Evolutionary conservation across 306 rosid species (phyloP), one percentile per base, ranked within the genome.

Genomic region (Delonix regia): DNA sequence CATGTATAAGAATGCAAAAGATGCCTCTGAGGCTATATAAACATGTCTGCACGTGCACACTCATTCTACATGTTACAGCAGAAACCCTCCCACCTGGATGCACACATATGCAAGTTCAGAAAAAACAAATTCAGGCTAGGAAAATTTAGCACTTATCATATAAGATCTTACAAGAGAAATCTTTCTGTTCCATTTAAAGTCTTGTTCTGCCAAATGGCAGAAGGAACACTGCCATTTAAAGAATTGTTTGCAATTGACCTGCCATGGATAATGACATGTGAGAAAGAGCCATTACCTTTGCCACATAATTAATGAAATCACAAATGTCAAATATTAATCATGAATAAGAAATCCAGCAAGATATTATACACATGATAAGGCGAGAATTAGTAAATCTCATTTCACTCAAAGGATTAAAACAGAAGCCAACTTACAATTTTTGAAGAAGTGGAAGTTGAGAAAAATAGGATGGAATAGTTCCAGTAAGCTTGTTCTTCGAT

Each of bases 231-330:
- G 49, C 97, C 98, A 45, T 53, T 87, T 80, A 95, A 73, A 65
- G 78, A 74, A 78, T 95, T 95, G 88, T 86, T 89, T 33, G 93
- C 92, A 83, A 95, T 62, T 42, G 94, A 91, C 89, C 99, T 95
- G 96, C 84, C 81, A 84, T 57, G 75, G 8, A 19, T 68, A 52
- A 86, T 51, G 67, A 61, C 24, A 45, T 45, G 33, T 27, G 22
- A 19, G 70, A 34, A 39, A 70, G 77, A 59, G 25, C 41, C 63
- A 63, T 75, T 36, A 24, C 36, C 42, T 69, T 52, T 65, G 41
- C 65, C 71, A 16, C 59, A 79, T 51, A 53, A 13, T 57, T 52
- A n/a, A 44, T 60, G 61, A 27, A 39, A 70, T 62, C 41, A 70
- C 47, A 24, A 48, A 21, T 48, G 19, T 45, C 39, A 74, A 21